A percentile compares a stretch with the other conserved stretches of the same genome.
phyloP scores from a whole-genome alignment of 352 stramenopile genomes.

The Pythium oligandrum region DNA sequence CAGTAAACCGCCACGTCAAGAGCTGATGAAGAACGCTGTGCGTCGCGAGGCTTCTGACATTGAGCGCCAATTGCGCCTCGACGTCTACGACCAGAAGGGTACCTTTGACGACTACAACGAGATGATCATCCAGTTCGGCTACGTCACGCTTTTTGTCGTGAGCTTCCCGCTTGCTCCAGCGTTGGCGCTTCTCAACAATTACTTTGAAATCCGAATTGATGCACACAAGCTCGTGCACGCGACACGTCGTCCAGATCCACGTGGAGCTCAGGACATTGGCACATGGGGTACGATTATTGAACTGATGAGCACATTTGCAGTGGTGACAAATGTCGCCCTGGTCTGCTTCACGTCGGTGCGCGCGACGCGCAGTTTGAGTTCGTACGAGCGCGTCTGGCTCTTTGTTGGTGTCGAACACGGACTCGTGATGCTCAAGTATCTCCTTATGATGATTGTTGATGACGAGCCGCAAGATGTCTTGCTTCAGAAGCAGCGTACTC shows the following conservation, averaged over 20 bases:
- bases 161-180: conserved; percentile 89
- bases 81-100: conserved; percentile 66
- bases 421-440: conserved; percentile 64
- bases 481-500: conserved; percentile 62
- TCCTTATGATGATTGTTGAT: conserved; percentile 61
- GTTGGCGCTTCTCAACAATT: conserved; percentile 88
- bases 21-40: conserved; percentile 30
- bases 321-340: conserved; percentile 92
- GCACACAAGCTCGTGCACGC: conserved; percentile 80
- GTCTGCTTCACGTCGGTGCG: conserved; percentile 88
- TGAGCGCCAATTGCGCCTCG: conserved; percentile 55
- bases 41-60: conserved; percentile 39
- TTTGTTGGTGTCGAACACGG: conserved; percentile 67
- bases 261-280: conserved; percentile 84
- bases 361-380: conserved; percentile 38
- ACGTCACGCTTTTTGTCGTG: conserved; percentile 92
- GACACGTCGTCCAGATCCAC: conserved; percentile 67
- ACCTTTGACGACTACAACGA: conserved; percentile 87
- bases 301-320: conserved; percentile 82
- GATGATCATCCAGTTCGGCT: conserved; percentile 88
- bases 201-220: conserved; percentile 90
- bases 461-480: conserved; percentile 63
- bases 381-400: conserved; percentile 45
- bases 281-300: conserved; percentile 91
- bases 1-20: conserved; percentile 8